Conservation (phyloP, 306 rosid species). For the Dicorynia guianensis region DNA sequence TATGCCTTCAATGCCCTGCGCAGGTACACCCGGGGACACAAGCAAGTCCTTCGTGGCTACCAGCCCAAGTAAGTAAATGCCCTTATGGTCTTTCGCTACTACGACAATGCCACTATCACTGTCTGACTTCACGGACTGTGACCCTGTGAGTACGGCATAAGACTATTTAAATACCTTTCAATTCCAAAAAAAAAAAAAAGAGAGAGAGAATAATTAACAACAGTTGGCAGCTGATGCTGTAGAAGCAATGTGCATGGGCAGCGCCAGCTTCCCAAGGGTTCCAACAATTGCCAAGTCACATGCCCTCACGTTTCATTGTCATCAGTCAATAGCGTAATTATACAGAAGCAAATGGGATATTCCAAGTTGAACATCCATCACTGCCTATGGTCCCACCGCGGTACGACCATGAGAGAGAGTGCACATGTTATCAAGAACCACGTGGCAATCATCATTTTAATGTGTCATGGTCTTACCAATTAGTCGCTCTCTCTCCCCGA, state of each 20-base stretch:
- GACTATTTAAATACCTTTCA: background rate
- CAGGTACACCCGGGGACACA: background rate
- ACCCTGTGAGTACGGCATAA: background rate
- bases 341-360: background rate
- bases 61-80: constrained; percentile 2
- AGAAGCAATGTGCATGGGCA: background rate
- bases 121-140: too few relatives aligned
- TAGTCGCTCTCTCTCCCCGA: background rate
- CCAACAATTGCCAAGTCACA: background rate
- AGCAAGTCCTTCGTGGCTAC: constrained; percentile 13
- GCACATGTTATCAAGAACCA: constrained; percentile 39
- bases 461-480: too few relatives aligned
- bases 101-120: too few relatives aligned
- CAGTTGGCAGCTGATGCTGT: background rate
- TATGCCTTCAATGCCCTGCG: background rate
- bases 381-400: constrained; percentile 27
- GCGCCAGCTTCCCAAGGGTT: background rate
- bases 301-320: background rate
- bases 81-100: too few relatives aligned
- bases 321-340: constrained; percentile 5
- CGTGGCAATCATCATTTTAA: constrained; percentile 23
- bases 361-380: constrained; percentile 23
- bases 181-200: too few relatives aligned
- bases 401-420: constrained; percentile 24
- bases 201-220: too few relatives aligned